Conservation (phyloP, 1,284 basidiomycete species). For the Inonotus obliquus region DNA sequence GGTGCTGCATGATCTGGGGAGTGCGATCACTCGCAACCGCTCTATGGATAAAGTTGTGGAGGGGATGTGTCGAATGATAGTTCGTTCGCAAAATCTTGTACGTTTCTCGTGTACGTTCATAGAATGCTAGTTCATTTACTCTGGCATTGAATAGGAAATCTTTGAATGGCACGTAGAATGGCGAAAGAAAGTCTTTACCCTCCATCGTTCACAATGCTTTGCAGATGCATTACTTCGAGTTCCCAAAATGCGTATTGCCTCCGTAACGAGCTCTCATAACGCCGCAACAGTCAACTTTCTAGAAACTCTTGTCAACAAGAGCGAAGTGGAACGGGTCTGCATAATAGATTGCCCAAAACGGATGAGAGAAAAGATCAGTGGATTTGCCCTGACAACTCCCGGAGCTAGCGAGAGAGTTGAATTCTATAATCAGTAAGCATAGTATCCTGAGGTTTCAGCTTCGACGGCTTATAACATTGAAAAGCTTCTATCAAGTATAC, state of each 20-base stretch:
- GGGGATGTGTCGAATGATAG: not conserved
- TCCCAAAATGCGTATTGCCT: not conserved
- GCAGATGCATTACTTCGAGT: not conserved
- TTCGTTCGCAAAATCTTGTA: not conserved
- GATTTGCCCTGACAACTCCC: not conserved
- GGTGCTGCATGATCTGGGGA: conserved; percentile 8
- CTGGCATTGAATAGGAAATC: not conserved
- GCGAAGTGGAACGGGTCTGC: not conserved
- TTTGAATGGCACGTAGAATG: conserved; percentile 2
- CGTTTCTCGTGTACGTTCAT: not conserved
- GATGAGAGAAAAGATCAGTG: conserved; percentile 1
- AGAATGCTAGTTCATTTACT: not conserved
- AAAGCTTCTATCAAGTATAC: not conserved
- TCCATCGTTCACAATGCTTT: not conserved
- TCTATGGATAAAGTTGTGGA: not conserved
- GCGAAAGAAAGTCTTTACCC: not conserved
- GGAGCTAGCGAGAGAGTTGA: not conserved
- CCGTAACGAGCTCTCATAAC: not conserved
- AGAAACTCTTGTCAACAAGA: not conserved
- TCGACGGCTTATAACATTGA: not conserved
- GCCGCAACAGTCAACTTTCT: not conserved
- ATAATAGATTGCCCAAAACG: not conserved
- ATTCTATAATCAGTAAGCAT: not conserved
- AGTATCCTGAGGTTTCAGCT: not conserved
- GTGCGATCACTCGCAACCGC: not conserved